phyloP scores from a whole-genome alignment of 148 eudicot species.

The Chenopodium album region DNA sequence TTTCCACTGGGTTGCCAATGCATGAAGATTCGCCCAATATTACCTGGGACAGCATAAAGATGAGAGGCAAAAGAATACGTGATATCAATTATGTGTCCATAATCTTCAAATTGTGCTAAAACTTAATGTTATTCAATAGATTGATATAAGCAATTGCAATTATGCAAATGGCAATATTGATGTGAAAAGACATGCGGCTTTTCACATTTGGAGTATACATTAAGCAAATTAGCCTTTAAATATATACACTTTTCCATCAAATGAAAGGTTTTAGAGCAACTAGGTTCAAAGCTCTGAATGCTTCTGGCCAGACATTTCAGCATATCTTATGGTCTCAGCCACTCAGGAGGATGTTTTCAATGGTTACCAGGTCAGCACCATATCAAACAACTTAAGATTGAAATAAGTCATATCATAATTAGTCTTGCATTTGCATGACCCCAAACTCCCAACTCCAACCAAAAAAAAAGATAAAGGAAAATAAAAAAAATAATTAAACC shows the following conservation, averaged over 20 bases:
- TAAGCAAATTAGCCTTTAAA: too few species aligned
- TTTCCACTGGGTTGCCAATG: constrained; percentile 22
- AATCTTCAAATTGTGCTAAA: background rate
- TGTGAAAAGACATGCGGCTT: background rate
- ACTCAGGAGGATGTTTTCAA: background rate
- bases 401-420: too few species aligned
- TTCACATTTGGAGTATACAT: background rate
- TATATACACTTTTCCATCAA: background rate
- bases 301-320: background rate
- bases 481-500: too few species aligned
- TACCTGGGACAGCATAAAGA: constrained; percentile 30
- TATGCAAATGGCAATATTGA: background rate
- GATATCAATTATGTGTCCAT: background rate
- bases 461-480: too few species aligned
- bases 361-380: background rate
- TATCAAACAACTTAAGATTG: background rate
- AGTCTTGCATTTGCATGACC: too few species aligned
- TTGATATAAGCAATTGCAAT: background rate
- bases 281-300: background rate
- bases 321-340: background rate
- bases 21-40: constrained; percentile 33
- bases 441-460: too few species aligned
- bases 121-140: background rate
- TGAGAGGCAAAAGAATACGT: constrained; percentile 3
- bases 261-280: background rate